These are phyloP conservation scores for Magnusiomyces clavatus DNA, from an alignment of 1,139 yeast species.

Conservation along the genomic window DNA sequence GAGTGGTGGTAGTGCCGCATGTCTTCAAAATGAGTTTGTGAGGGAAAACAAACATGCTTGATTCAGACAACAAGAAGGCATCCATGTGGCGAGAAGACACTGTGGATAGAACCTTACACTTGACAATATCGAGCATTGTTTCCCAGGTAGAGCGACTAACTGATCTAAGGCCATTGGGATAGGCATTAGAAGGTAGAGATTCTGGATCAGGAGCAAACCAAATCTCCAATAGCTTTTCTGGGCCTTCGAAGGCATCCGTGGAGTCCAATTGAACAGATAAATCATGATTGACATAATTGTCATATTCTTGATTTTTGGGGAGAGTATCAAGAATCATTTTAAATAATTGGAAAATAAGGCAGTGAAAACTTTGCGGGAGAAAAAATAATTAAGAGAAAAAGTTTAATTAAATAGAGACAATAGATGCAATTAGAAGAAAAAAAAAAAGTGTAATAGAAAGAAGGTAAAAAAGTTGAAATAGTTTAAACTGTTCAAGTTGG, in stretches of 20 bases:
- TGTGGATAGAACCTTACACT: slow-evolving; percentile 81
- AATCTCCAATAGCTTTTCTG: slow-evolving; percentile 84
- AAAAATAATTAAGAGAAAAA: neutral
- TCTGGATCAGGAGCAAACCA: slow-evolving; percentile 63
- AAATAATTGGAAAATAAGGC: neutral
- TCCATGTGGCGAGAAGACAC: slow-evolving; percentile 61
- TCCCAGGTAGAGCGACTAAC: slow-evolving; percentile 68
- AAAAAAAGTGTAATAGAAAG: neutral
- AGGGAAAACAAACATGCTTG: slow-evolving; percentile 81
- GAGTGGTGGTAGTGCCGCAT: slow-evolving; percentile 92
- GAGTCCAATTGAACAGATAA: slow-evolving; percentile 78
- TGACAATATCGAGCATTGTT: slow-evolving; percentile 66
- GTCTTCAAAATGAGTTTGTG: slow-evolving; percentile 85
- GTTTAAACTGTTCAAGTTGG: slow-evolving; percentile 4
- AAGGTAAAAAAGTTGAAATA: neutral
- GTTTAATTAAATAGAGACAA: neutral
- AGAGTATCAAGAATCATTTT: slow-evolving; percentile 22
- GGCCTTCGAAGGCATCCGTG: slow-evolving; percentile 91
- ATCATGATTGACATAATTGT: slow-evolving; percentile 61
- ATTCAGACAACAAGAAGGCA: slow-evolving; percentile 82
- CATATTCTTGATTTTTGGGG: slow-evolving; percentile 30
- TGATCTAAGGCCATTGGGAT: slow-evolving; percentile 43
- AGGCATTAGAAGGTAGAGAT: slow-evolving; percentile 29
- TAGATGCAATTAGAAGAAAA: neutral
- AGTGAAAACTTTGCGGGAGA: neutral